Percentiles rank a stretch among this genome's conserved stretches.
phyloP scores from a whole-genome alignment of 257 asterid genomes.

The Solanum ossicruentum region DNA sequence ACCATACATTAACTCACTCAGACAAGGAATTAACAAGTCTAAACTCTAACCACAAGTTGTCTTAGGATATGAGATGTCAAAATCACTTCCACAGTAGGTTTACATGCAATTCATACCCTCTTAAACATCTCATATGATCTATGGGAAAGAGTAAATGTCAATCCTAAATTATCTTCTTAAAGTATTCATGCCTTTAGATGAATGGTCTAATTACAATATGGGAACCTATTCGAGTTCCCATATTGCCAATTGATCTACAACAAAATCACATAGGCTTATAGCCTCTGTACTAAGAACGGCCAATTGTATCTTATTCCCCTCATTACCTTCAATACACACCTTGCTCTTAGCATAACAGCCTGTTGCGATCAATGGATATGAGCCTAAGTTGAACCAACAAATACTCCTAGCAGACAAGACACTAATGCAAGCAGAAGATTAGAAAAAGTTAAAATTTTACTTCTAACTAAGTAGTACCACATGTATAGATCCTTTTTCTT shows the following conservation, averaged over 20 bases:
- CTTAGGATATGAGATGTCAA: background rate
- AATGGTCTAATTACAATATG: background rate
- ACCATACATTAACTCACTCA: background rate
- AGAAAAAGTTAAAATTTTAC: background rate
- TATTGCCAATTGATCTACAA: background rate
- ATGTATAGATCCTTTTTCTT: background rate
- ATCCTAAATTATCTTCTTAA: background rate
- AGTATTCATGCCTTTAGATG: background rate
- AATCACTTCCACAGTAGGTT: background rate
- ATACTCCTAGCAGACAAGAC: background rate
- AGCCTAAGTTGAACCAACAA: background rate
- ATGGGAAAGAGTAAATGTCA: background rate
- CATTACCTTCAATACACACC: background rate
- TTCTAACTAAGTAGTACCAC: background rate
- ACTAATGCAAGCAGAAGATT: background rate
- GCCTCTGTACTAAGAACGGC: background rate
- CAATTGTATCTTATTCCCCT: background rate
- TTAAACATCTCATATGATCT: background rate
- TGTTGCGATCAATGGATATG: background rate
- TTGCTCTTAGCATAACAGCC: background rate
- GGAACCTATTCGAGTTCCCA: background rate
- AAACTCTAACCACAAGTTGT: background rate
- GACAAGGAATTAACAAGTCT: background rate
- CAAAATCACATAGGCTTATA: background rate
- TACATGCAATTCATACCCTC: background rate